These are phyloP conservation scores for Leptographium flavum DNA, from an alignment of 2,329 filamentous ascomycete genomes.

Conservation along the genomic window DNA sequence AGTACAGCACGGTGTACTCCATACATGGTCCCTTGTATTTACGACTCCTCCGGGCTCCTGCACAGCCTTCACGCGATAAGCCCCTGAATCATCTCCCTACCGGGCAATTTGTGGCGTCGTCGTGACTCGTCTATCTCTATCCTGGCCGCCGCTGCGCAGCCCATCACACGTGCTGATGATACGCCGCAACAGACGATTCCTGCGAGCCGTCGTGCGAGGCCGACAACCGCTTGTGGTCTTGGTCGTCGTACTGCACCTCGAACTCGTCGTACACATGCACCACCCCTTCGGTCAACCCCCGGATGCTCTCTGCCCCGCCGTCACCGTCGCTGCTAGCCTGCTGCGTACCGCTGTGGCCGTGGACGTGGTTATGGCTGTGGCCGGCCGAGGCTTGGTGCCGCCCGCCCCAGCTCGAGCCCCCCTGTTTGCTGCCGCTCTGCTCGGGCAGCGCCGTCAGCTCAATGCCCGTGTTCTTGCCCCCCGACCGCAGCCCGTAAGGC, in stretches of 20 bases:
- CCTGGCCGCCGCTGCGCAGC: too few species aligned
- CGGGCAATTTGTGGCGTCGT: too few species aligned
- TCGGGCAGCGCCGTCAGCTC: neutral
- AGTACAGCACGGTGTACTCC: too few species aligned
- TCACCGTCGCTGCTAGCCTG: neutral
- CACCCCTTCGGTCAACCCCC: constrained; percentile 1
- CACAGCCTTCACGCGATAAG: too few species aligned
- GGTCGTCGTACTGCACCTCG: constrained; percentile 1
- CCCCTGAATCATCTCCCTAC: too few species aligned
- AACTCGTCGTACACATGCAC: constrained; percentile 1
- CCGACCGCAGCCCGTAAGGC: constrained; percentile 1
- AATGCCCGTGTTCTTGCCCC: neutral
- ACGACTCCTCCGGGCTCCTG: too few species aligned
- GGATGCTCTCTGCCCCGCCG: neutral
- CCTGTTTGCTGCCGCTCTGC: neutral
- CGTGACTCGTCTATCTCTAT: too few species aligned
- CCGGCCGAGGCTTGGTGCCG: neutral
- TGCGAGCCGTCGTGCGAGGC: neutral
- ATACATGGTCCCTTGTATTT: too few species aligned
- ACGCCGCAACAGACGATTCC: neutral
- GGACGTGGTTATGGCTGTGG: neutral
- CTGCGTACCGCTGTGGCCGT: too few species aligned
- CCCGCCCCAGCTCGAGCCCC: neutral
- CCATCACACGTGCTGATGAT: constrained; percentile 2
- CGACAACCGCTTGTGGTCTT: neutral